phyloP scores from a whole-genome alignment of 2,329 filamentous ascomycete genomes.

The Fusarium chlamydosporum region DNA sequence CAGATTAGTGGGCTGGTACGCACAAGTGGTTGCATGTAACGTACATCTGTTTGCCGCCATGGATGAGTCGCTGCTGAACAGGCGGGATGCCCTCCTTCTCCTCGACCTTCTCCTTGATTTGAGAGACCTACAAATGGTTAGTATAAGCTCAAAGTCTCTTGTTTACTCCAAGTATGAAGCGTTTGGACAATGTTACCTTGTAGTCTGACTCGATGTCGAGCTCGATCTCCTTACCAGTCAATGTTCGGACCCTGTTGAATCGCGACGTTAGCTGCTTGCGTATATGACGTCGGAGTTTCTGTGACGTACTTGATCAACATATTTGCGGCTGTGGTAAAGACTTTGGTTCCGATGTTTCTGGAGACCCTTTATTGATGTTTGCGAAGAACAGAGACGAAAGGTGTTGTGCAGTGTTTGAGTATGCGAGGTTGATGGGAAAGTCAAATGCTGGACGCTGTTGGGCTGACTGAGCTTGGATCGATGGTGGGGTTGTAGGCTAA shows the following conservation, averaged over 20 bases:
- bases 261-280: constrained; percentile 41
- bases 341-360: constrained; percentile 8
- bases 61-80: constrained; percentile 95
- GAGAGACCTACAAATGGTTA: constrained; percentile 75
- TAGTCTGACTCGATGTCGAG: constrained; percentile 95
- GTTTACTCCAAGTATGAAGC: background rate
- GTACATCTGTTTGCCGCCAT: constrained; percentile 97
- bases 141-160: background rate
- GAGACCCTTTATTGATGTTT: background rate
- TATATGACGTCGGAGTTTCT: constrained; percentile 21
- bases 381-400: background rate
- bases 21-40: constrained; percentile 39
- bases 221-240: constrained; percentile 99
- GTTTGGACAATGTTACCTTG: constrained; percentile 72
- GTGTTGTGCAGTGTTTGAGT: constrained; percentile 19
- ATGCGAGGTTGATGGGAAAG: constrained; percentile 46
- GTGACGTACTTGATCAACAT: constrained; percentile 67
- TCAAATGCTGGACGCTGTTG: constrained; percentile 25
- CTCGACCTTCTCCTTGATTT: constrained; percentile 99
- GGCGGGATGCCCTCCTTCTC: constrained; percentile 99
- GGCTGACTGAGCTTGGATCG: constrained; percentile 43
- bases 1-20: constrained; percentile 13
- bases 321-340: constrained; percentile 31
- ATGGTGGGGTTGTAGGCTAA: constrained; percentile 47
- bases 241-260: constrained; percentile 84